Conservation (phyloP, 345 rosid species). For the Ricinus communis region DNA sequence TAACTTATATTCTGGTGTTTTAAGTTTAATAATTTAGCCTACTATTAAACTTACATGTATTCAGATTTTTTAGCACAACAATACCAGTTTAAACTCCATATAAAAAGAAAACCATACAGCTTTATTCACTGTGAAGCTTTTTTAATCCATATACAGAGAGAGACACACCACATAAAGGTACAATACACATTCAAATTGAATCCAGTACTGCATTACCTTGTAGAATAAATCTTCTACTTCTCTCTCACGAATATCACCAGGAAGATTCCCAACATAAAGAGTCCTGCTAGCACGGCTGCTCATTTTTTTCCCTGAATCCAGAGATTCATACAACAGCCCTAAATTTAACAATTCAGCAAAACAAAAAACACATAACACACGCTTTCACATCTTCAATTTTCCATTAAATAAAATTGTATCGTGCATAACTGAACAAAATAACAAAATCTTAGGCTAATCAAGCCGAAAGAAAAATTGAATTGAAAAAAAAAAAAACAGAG, state of each 20-base stretch:
- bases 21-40: too few species aligned
- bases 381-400: neutral
- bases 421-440: neutral
- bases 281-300: constrained; percentile 83
- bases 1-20: too few species aligned
- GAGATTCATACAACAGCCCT: neutral
- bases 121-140: too few species aligned
- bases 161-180: neutral
- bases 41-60: too few species aligned
- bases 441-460: neutral
- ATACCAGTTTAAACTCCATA: too few species aligned
- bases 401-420: too few species aligned
- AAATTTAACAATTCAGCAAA: neutral
- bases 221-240: constrained; percentile 91
- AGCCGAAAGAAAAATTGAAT: neutral
- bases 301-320: constrained; percentile 52
- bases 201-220: constrained; percentile 50
- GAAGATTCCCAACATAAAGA: constrained; percentile 91
- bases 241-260: constrained; percentile 81
- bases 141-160: too few species aligned
- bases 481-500: neutral
- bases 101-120: too few species aligned
- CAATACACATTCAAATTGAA: neutral
- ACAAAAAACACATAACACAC: neutral
- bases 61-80: too few species aligned